Base-by-base conservation (phyloP, 352 stramenopile genomes). In the Blastocystis sp. region DNA sequence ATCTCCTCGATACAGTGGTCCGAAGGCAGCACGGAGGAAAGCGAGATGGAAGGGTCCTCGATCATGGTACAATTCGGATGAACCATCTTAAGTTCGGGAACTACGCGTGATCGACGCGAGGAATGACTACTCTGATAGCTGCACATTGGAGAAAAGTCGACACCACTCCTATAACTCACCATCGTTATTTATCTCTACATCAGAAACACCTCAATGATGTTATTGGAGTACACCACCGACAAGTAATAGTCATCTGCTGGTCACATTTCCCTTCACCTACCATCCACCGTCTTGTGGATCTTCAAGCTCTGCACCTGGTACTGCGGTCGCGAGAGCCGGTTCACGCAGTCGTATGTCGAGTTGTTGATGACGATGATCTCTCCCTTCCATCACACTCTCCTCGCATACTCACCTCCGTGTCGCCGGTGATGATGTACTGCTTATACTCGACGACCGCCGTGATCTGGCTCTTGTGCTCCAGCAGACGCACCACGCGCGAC, bases 201-300 rank as follows among this genome's bases (percentile, higher is more conserved):
- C 18, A 46, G 11, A 42, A 64, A 81, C 27, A 81, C 27, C 8
- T 81, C 69, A 51, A 81, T 81, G 4, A 81, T 49, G 36, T 81
- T 81, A 42, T 81, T 81, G 8, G 40, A 51, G 40, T 64, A 64
- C 44, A 40, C 24, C 36, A 81, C 69, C n/a, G 69, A 40, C 8
- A 81, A 27, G 27, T 81, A 81, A 48, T 42, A 65, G 4, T 46
- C 69, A 21, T 81, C 69, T 81, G 42, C 42, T 42, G 6, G 40
- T n/a, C 1, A 16, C 24, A 64, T 27, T 4, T n/a, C 11, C 4
- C 2, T 11, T n/a, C 0, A 1, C 2, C 32, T 21, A 81, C 69
- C 40, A 48, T 81, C 32, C 8, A 32, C 38, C 18, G 7, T 27
- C 14, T 46, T 36, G 11, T 63, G 29, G 18, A 75, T 51, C 18